Percentiles rank a stretch among this genome's conserved stretches.
Conservation (phyloP, 148 eudicot genomes). For the Silene latifolia region DNA sequence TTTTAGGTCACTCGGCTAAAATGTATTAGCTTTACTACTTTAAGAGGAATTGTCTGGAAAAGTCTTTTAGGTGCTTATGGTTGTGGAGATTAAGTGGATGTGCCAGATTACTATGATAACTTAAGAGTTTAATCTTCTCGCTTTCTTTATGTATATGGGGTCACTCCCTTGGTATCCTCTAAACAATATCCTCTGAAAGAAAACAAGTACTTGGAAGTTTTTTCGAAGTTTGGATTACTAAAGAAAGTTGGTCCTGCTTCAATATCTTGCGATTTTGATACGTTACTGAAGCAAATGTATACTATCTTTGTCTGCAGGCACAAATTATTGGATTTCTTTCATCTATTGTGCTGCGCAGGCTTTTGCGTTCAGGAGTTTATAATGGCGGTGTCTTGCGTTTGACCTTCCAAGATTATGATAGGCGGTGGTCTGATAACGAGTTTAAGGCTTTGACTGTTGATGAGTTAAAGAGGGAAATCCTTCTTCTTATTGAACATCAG, state of each 20-base stretch:
- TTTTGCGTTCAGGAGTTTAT: slow-evolving; percentile 76
- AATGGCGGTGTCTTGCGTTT: slow-evolving; percentile 54
- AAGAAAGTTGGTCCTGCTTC: slow-evolving; percentile 4
- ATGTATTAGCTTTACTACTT: not conserved
- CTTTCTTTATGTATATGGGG: not conserved
- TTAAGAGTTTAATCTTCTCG: not conserved
- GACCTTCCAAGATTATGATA: slow-evolving; percentile 65
- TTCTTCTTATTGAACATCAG: slow-evolving; percentile 77
- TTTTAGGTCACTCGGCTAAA: too few species aligned
- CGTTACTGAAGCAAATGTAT: not conserved
- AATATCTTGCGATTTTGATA: slow-evolving; percentile 5
- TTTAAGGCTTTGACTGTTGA: slow-evolving; percentile 64
- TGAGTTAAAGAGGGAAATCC: slow-evolving; percentile 64
- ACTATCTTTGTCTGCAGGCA: slow-evolving; percentile 52
- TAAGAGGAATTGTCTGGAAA: not conserved
- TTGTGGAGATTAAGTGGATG: not conserved
- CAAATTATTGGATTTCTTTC: slow-evolving; percentile 65
- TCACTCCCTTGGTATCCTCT: not conserved
- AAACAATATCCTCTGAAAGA: not conserved
- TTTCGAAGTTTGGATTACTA: not conserved
- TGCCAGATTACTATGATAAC: not conserved
- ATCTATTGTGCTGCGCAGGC: slow-evolving; percentile 69
- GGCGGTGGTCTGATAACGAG: slow-evolving; percentile 74
- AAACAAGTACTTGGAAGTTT: not conserved
- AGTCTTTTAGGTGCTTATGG: not conserved